Evolutionary conservation across 2,329 filamentous ascomycete species (phyloP).

Genomic region (Tolypocladium endophyticum): DNA sequence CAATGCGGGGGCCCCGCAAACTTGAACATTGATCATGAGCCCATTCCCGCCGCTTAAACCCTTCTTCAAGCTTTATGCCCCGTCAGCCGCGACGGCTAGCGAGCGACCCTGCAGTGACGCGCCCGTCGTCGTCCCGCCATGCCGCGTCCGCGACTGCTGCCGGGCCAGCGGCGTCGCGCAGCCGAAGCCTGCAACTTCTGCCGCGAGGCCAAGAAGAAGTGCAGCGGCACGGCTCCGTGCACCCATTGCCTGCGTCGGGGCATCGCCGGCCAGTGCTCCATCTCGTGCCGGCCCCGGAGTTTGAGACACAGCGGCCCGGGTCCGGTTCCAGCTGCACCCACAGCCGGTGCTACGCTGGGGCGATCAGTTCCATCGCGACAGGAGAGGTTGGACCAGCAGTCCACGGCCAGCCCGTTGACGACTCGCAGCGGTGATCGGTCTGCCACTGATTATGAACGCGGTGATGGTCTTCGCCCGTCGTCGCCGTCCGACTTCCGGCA

Average conservation of each 20-base stretch:
- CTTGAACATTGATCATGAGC: not conserved
- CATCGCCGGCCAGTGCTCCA: slow-evolving; percentile 24
- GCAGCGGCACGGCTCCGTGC: slow-evolving; percentile 37
- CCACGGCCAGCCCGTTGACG: not conserved
- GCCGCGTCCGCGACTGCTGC: slow-evolving; percentile 40
- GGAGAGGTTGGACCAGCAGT: not conserved
- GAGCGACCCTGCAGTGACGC: not conserved
- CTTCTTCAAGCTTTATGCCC: not conserved
- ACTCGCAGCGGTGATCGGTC: not conserved
- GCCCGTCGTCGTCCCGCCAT: slow-evolving; percentile 18
- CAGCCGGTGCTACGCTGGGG: not conserved
- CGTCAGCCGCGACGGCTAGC: not conserved
- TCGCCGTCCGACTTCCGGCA: slow-evolving; percentile 19
- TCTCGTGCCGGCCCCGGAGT: slow-evolving; percentile 20
- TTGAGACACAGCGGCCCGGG: slow-evolving; percentile 2
- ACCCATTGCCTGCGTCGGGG: slow-evolving; percentile 34
- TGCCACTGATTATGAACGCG: not conserved
- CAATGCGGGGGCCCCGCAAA: not conserved
- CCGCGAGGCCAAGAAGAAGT: slow-evolving; percentile 39
- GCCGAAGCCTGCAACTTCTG: slow-evolving; percentile 37
- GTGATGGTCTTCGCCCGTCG: slow-evolving; percentile 12
- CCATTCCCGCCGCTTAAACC: not conserved
- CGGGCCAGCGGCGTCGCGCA: slow-evolving; percentile 35
- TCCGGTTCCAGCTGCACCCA: not conserved
- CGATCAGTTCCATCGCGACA: not conserved